A percentile compares a stretch with the other conserved stretches of the same genome.
Evolutionary conservation across 164 flowering plant genomes (phyloP).

Genomic region (Magnolia kwangsiensis): DNA sequence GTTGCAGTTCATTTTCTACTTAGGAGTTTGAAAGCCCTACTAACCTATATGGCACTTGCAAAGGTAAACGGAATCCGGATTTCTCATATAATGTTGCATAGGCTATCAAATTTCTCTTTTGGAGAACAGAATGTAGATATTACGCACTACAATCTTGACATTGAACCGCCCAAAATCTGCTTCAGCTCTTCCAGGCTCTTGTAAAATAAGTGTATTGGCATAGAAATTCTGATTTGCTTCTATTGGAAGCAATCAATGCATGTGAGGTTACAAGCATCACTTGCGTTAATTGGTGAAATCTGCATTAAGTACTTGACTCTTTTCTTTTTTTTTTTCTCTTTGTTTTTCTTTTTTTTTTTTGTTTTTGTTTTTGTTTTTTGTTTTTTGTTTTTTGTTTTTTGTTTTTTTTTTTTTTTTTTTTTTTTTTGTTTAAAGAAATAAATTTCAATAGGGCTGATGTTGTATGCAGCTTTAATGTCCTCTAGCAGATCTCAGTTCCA

Average conservation of each 20-base stretch:
- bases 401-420: no score
- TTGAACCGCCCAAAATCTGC: slow-evolving; percentile 51
- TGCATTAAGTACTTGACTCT: not conserved
- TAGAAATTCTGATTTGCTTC: no score
- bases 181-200: slow-evolving; percentile 58
- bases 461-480: not conserved
- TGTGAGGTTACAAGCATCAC: no score
- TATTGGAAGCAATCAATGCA: no score
- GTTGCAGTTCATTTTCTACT: no score
- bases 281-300: no score
- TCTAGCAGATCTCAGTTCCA: not conserved
- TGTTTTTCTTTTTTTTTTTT: no score
- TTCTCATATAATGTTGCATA: slow-evolving; percentile 43
- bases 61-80: slow-evolving; percentile 48
- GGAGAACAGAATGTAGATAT: slow-evolving; percentile 54
- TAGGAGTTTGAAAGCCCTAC: no score
- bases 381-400: no score
- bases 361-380: no score
- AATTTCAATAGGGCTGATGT: not conserved
- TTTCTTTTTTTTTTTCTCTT: no score
- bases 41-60: slow-evolving; percentile 48
- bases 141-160: slow-evolving; percentile 44
- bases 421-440: no score
- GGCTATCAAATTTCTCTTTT: slow-evolving; percentile 39
- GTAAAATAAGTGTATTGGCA: not conserved